Base-by-base conservation (phyloP, 768 basidiomycete genomes). In the Suillus americanus region DNA sequence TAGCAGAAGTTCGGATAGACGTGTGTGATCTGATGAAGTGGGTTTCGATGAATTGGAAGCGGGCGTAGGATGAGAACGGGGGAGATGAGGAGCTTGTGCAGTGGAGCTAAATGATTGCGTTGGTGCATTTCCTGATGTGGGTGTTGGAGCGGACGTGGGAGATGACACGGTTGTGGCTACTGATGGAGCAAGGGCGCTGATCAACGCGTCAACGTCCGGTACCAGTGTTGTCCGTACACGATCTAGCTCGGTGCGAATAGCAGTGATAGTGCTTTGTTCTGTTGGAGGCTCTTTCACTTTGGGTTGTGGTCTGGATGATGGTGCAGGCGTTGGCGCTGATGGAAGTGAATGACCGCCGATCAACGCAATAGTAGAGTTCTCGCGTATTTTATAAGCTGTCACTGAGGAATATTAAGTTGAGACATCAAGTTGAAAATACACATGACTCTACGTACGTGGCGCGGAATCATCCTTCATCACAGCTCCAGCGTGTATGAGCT, bases 401-500 rank as follows among this genome's bases (percentile, higher is more conserved):
- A 96, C 88, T 89, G 69, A 57, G 16, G 10, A 45, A 25, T 38
- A 41, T 23, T 33, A 25, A 56, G 41, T 9, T 41, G 40, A 30
- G 28, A 18, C 18, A 3, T 14, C 41, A 18, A 13, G 10, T 5
- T 59, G 57, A 41, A 50, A 50, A 41, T 18, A 63, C 51, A 55
- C 62, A 48, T 62, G 63, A 23, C 18, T 64, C 46, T 73, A 84
- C 79, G 68, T 67, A 91, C 89, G 78, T 54, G 89, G 84, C 9
- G 86, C 84, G 64, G 78, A 73, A 73, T 95, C 89, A 73, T 97
- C 94, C 69, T 89, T 90, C 85, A 98, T 90, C 75, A 97, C 85
- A 2, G 93, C 95, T 45, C 97, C 97, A 54, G 90, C 86, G 78
- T 91, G 89, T 67, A 99, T 87, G 71, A 99, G 84, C 75, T 95